Evolutionary conservation across 345 rosid species (phyloP).

Genomic region (Litchi chinensis): DNA sequence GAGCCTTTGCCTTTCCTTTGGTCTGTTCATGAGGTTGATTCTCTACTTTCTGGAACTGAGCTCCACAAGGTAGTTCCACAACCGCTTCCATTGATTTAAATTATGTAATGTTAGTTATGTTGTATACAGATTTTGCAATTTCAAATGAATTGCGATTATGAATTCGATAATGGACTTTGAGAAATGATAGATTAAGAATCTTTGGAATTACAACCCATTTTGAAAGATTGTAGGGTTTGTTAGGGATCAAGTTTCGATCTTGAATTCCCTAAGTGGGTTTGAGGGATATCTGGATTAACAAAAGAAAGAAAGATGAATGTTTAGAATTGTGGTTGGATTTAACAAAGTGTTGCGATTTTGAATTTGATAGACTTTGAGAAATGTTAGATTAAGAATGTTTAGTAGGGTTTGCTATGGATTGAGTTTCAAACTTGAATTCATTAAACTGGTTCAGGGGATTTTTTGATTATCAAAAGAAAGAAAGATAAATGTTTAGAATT

Average conservation of each 20-base stretch:
- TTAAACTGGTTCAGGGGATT: too few relatives aligned
- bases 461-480: too few relatives aligned
- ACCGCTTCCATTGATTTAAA: neutral
- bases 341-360: neutral
- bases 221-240: too few relatives aligned
- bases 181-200: neutral
- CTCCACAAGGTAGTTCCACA: slow-evolving; percentile 61
- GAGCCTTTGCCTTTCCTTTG: slow-evolving; percentile 73
- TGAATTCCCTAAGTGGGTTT: too few relatives aligned
- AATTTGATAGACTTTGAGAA: neutral
- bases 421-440: too few relatives aligned
- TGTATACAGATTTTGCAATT: too few relatives aligned
- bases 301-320: neutral
- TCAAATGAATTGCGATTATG: neutral
- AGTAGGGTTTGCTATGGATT: too few relatives aligned
- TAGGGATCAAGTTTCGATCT: too few relatives aligned
- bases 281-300: too few relatives aligned
- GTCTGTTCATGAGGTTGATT: slow-evolving; percentile 61
- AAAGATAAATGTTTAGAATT: neutral
- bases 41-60: slow-evolving; percentile 76
- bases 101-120: too few relatives aligned
- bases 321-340: neutral
- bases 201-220: neutral
- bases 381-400: neutral
- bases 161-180: neutral